phyloP scores from a whole-genome alignment of 1,139 yeast genomes.

The Kurtzmaniella quercitrusa region DNA sequence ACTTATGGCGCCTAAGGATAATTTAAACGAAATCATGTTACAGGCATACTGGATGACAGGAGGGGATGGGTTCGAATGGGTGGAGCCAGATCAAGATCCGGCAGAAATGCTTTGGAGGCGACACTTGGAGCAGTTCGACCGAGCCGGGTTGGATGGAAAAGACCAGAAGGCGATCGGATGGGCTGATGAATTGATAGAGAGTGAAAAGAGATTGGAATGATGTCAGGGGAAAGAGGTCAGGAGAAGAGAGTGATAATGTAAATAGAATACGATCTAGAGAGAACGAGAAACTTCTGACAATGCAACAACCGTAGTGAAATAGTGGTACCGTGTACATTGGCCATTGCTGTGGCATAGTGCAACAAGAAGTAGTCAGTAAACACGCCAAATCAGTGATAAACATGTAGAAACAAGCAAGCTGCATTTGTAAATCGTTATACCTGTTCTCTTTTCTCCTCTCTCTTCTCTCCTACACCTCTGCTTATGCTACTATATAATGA shows the following conservation, averaged over 20 bases:
- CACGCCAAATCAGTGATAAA: no score
- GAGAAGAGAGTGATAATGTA: slow-evolving; percentile 5
- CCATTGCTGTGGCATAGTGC: no score
- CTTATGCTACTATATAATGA: background rate
- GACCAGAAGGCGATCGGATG: slow-evolving; percentile 24
- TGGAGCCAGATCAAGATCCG: slow-evolving; percentile 78
- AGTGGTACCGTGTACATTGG: no score
- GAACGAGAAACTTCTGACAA: no score
- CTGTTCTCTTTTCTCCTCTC: no score
- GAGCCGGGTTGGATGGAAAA: slow-evolving; percentile 16
- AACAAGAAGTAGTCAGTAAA: no score
- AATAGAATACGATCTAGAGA: no score
- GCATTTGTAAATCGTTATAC: no score
- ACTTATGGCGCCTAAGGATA: slow-evolving; percentile 37
- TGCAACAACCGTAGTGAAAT: no score
- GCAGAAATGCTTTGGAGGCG: slow-evolving; percentile 58
- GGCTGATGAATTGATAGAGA: slow-evolving; percentile 33
- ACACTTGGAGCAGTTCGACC: slow-evolving; percentile 24
- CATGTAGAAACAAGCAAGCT: no score
- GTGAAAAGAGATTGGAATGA: slow-evolving; percentile 7
- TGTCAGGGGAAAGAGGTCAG: background rate
- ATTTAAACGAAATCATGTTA: slow-evolving; percentile 50
- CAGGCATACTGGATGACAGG: slow-evolving; percentile 77
- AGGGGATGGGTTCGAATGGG: slow-evolving; percentile 76
- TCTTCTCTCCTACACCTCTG: background rate